These are phyloP conservation scores for Pharnaceum exiguum DNA, from an alignment of 148 eudicot species.

Conservation along the genomic window DNA sequence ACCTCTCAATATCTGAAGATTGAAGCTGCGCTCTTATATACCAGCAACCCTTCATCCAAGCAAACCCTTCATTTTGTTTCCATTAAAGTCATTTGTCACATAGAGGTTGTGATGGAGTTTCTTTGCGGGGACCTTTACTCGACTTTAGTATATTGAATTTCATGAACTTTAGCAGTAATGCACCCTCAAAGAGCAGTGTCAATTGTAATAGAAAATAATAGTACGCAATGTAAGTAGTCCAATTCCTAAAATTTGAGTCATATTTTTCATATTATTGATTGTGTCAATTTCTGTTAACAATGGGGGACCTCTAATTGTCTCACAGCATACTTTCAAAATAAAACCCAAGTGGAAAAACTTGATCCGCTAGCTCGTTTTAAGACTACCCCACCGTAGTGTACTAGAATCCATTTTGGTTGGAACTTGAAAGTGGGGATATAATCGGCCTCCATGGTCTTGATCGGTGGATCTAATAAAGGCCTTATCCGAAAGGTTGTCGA, in stretches of 20 bases:
- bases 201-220: no score
- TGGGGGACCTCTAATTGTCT: conserved; percentile 10
- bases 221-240: no score
- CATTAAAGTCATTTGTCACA: conserved; percentile 37
- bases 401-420: not conserved
- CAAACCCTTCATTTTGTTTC: conserved; percentile 42
- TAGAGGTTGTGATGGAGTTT: conserved; percentile 16
- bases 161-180: conserved; percentile 8
- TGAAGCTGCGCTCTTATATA: conserved; percentile 10
- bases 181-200: no score
- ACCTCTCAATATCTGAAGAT: conserved; percentile 29
- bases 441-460: no score
- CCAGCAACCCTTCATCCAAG: conserved; percentile 65
- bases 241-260: not conserved
- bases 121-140: conserved; percentile 10
- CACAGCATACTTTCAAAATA: not conserved
- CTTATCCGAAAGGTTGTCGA: no score
- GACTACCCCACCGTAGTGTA: not conserved
- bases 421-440: not conserved
- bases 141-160: conserved; percentile 4
- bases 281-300: not conserved
- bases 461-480: no score
- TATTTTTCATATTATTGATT: not conserved
- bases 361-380: not conserved
- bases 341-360: conserved; percentile 6